phyloP scores from a whole-genome alignment of 169 alveolate species.

The Cryptosporidium parvum region DNA sequence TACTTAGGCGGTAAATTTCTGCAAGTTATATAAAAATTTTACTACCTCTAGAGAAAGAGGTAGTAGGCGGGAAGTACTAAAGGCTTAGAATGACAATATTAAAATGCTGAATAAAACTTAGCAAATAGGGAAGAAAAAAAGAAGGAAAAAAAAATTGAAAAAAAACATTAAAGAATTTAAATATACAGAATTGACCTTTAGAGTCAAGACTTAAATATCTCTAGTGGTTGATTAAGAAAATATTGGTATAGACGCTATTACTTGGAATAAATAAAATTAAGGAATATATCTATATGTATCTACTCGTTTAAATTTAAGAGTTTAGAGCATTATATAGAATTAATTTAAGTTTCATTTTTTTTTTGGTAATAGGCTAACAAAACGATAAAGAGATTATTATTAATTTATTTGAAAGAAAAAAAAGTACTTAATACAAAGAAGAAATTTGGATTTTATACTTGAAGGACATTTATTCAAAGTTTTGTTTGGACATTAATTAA shows the following conservation, averaged over 20 bases:
- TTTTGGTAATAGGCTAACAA: not conserved
- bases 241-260: not conserved
- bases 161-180: too few species aligned
- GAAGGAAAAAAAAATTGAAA: not conserved
- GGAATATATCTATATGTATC: too few species aligned
- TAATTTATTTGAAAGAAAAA: too few species aligned
- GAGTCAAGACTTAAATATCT: not conserved
- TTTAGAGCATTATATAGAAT: not conserved
- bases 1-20: conserved; percentile 42
- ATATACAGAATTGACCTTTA: not conserved
- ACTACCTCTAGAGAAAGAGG: conserved; percentile 41
- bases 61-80: conserved; percentile 47
- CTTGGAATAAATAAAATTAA: too few species aligned
- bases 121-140: not conserved
- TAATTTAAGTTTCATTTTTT: not conserved
- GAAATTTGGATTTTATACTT: not conserved
- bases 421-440: not conserved
- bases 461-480: not conserved
- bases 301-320: not conserved
- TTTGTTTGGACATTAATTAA: too few species aligned
- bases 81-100: conserved; percentile 55
- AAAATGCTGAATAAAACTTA: not conserved
- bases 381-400: not conserved
- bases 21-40: not conserved
- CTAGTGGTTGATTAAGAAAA: too few species aligned